These are phyloP conservation scores for Nepenthes gracilis DNA, from an alignment of 148 eudicot genomes.

Conservation along the genomic window DNA sequence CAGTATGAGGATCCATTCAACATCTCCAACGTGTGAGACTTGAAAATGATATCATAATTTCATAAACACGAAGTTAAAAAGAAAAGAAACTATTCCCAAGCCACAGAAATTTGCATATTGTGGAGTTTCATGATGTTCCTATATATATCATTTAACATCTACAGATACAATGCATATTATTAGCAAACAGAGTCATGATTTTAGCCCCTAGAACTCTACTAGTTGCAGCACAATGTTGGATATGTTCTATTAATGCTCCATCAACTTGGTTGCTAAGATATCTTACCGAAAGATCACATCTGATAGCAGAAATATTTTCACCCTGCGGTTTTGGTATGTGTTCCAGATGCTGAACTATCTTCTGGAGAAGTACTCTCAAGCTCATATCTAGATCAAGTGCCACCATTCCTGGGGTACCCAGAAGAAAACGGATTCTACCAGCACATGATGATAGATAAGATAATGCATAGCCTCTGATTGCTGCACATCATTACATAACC, in stretches of 20 bases:
- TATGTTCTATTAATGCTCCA: no score
- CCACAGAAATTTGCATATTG: no score
- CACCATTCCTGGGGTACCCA: conserved; percentile 97
- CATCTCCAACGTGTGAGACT: no score
- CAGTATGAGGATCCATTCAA: no score
- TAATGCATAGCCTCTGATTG: conserved; percentile 92
- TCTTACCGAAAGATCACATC: conserved; percentile 94
- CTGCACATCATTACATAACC: conserved; percentile 31
- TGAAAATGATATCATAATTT: no score
- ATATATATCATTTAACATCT: no score
- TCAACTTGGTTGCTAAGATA: background rate
- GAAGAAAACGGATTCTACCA: conserved; percentile 85
- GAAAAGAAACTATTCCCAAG: no score
- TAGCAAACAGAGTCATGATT: no score
- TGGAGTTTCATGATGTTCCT: no score
- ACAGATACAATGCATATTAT: background rate
- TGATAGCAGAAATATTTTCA: conserved; percentile 83
- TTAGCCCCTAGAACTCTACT: no score
- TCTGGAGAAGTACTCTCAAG: conserved; percentile 79
- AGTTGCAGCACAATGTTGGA: no score
- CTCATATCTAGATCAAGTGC: conserved; percentile 89
- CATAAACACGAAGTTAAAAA: no score
- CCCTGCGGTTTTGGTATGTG: conserved; percentile 94
- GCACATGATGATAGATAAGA: conserved; percentile 97
- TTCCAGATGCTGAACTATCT: conserved; percentile 91